A percentile compares a stretch with the other conserved stretches of the same genome.
phyloP scores from a whole-genome alignment of 768 basidiomycete species.

The Suillus discolor region DNA sequence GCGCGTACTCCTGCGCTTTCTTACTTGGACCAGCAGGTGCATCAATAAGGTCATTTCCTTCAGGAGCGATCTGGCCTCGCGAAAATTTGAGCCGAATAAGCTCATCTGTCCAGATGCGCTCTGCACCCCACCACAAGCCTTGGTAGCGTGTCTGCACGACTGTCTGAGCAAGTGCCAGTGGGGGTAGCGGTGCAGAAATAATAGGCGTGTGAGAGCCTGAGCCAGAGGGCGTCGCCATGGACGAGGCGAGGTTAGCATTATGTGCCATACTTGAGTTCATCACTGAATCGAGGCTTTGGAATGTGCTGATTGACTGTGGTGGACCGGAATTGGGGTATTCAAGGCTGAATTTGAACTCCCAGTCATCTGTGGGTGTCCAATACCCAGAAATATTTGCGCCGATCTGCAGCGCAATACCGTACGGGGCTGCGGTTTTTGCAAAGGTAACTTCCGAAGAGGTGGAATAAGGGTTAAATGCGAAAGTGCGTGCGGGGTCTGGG shows the following conservation, averaged over 20 bases:
- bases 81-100: conserved; percentile 77
- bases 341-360: conserved; percentile 54
- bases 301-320: conserved; percentile 7
- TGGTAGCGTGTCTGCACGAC: conserved; percentile 65
- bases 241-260: conserved; percentile 37
- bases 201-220: conserved; percentile 14
- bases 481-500: conserved; percentile 41
- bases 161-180: conserved; percentile 28
- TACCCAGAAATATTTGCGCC: conserved; percentile 60
- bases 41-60: conserved; percentile 59
- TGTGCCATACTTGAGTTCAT: conserved; percentile 49
- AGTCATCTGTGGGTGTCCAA: conserved; percentile 78
- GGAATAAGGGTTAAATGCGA: conserved; percentile 52
- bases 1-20: conserved; percentile 32
- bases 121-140: conserved; percentile 89
- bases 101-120: conserved; percentile 87
- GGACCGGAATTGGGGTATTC: neutral
- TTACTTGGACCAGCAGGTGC: conserved; percentile 60
- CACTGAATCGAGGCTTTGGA: conserved; percentile 43
- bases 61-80: conserved; percentile 65
- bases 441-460: conserved; percentile 34
- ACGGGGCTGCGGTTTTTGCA: conserved; percentile 58
- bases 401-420: conserved; percentile 72
- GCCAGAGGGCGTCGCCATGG: neutral
- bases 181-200: conserved; percentile 19